Conservation (phyloP, 1,139 yeast genomes). For the Kodamaea plutei region DNA sequence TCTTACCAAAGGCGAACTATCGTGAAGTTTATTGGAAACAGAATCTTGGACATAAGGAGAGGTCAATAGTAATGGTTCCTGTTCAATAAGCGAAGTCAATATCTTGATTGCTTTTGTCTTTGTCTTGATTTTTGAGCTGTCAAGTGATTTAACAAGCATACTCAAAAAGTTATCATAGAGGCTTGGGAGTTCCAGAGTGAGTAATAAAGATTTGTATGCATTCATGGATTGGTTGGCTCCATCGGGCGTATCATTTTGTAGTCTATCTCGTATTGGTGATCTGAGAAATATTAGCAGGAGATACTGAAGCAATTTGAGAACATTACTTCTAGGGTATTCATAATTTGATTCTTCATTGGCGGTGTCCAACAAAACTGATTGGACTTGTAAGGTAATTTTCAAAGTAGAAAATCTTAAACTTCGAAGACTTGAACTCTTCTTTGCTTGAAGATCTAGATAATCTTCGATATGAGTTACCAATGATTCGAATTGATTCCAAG, state of each 20-base stretch:
- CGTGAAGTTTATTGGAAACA: slow-evolving; percentile 49
- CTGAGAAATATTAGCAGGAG: neutral
- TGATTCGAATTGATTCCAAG: neutral
- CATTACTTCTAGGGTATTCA: no score
- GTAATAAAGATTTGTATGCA: slow-evolving; percentile 12
- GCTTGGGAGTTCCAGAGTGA: slow-evolving; percentile 30
- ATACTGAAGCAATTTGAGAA: neutral
- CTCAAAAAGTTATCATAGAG: slow-evolving; percentile 53
- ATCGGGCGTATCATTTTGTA: slow-evolving; percentile 8
- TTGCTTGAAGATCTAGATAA: slow-evolving; percentile 2
- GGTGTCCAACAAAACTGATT: slow-evolving; percentile 2
- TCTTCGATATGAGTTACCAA: neutral
- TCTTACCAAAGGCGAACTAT: slow-evolving; percentile 66
- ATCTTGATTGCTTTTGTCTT: slow-evolving; percentile 64
- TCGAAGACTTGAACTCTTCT: neutral
- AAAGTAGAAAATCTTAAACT: slow-evolving; percentile 1
- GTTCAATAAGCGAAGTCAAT: slow-evolving; percentile 41
- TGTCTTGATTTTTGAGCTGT: slow-evolving; percentile 53
- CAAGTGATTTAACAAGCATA: slow-evolving; percentile 45
- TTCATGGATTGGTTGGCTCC: slow-evolving; percentile 11
- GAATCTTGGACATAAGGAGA: slow-evolving; percentile 49
- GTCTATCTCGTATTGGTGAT: neutral
- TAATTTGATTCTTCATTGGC: no score
- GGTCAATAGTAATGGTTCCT: slow-evolving; percentile 47
- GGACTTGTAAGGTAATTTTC: slow-evolving; percentile 1